Base-by-base conservation (phyloP, 371 early-diverging fungal species). In the Mucor lusitanicus region DNA sequence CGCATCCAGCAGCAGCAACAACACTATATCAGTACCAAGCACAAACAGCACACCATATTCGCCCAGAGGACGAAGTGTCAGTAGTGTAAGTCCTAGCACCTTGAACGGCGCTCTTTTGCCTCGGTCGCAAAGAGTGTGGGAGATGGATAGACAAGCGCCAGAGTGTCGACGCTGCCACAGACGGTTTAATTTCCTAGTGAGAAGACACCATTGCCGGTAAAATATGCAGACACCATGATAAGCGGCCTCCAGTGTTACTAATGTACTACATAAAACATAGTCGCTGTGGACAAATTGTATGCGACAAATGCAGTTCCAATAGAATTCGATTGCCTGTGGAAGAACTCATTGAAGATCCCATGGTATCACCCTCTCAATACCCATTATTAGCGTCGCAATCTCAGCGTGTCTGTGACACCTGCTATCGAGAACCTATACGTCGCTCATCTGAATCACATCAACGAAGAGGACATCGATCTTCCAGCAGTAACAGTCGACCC, bases 261-360 rank as follows among this genome's bases (percentile, higher is more conserved):
- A 50, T 15, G 25, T 3, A 23, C 2, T 27, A 0, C 1, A 30
- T 23, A 6, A 6, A 39, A 33, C 6, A 17, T 65, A 85, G 87
- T 50, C 88, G 91, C 25, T 93, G 94, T 80, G 92, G 94, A 5
- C 82, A 83, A 23, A 84, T 92, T 48, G 88, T 90, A 23, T 93
- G 94, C 69, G 90, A 90, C 71, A 73, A 75, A 19, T 92, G 90
- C 17, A 84, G 88, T 25, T 73, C 82, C 6, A 75, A 78, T 65
- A 59, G 89, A 35, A 73, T 79, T 3, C 72, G 78, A 12, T 70
- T 80, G 15, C 77, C 68, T 6, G 70, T 67, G 3, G 68, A 70
- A 56, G 70, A 74, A 65, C 68, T 84, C 13, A 74, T 84, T 23
- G 80, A 78, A 33, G 84, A 84, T 48, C 84, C 84, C 0, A 69